Percentiles rank a stretch among this genome's conserved stretches.
These are phyloP conservation scores for Furculomyces boomerangus DNA, from an alignment of 371 early-diverging fungal species.

Conservation along the genomic window DNA sequence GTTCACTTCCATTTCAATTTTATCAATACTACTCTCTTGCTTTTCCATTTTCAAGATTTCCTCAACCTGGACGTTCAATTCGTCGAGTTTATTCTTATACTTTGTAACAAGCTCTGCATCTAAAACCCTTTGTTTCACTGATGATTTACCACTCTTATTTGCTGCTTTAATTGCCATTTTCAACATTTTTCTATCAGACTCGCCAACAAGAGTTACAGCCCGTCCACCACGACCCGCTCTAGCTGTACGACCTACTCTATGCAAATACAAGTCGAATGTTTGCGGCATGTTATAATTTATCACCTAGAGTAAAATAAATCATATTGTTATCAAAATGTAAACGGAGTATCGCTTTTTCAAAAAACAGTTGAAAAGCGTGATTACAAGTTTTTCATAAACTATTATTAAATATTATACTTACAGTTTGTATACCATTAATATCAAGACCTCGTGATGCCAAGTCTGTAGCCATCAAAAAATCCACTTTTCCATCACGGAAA, in stretches of 20 bases:
- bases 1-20: constrained; percentile 77
- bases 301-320: neutral
- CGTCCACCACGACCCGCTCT: constrained; percentile 83
- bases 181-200: constrained; percentile 78
- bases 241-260: constrained; percentile 98
- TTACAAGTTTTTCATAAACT: neutral
- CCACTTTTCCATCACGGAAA: constrained; percentile 77
- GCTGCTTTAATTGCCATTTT: constrained; percentile 82
- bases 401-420: constrained; percentile 15
- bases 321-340: too few species aligned
- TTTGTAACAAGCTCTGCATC: constrained; percentile 51
- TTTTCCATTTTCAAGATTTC: constrained; percentile 71
- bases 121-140: constrained; percentile 76
- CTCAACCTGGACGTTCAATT: constrained; percentile 32
- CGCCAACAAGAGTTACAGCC: constrained; percentile 79
- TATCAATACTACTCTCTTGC: constrained; percentile 41
- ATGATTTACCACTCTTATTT: constrained; percentile 21
- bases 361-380: too few species aligned
- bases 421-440: constrained; percentile 94
- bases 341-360: too few species aligned
- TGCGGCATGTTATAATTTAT: constrained; percentile 99
- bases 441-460: constrained; percentile 99
- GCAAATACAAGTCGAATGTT: constrained; percentile 89
- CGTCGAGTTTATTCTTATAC: constrained; percentile 48
- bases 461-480: constrained; percentile 94